phyloP scores from a whole-genome alignment of 305 asterid species.

The Fraxinus albicans region DNA sequence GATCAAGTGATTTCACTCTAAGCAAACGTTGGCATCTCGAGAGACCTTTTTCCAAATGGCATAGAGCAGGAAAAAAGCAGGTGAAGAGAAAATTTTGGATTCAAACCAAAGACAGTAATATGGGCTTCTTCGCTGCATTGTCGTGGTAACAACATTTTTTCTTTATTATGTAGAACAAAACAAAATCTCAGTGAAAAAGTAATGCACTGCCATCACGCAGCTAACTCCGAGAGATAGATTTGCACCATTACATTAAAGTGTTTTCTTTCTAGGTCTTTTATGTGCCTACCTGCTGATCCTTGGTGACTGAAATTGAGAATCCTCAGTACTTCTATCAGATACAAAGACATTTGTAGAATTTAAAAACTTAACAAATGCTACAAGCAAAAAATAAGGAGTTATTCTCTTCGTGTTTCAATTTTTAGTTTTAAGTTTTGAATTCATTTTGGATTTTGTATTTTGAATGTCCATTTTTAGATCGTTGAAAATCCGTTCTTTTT shows the following conservation, averaged over 20 bases:
- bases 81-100: neutral
- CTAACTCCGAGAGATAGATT: neutral
- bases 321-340: neutral
- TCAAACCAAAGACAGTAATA: neutral
- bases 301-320: neutral
- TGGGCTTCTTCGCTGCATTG: neutral
- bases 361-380: too few relatives aligned
- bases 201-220: neutral
- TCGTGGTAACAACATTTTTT: neutral
- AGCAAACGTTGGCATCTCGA: neutral
- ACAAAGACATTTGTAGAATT: too few relatives aligned
- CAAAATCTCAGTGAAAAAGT: neutral
- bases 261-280: neutral
- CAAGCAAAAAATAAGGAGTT: neutral
- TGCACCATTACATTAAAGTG: neutral
- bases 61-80: neutral
- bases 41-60: neutral
- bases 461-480: too few relatives aligned
- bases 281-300: neutral
- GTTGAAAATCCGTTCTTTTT: too few relatives aligned
- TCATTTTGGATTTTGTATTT: too few relatives aligned
- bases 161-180: neutral
- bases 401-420: too few relatives aligned
- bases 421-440: too few relatives aligned
- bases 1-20: slow-evolving; percentile 12